These are phyloP conservation scores for Rhodocollybia butyracea DNA, from an alignment of 768 basidiomycete genomes.

Conservation along the genomic window DNA sequence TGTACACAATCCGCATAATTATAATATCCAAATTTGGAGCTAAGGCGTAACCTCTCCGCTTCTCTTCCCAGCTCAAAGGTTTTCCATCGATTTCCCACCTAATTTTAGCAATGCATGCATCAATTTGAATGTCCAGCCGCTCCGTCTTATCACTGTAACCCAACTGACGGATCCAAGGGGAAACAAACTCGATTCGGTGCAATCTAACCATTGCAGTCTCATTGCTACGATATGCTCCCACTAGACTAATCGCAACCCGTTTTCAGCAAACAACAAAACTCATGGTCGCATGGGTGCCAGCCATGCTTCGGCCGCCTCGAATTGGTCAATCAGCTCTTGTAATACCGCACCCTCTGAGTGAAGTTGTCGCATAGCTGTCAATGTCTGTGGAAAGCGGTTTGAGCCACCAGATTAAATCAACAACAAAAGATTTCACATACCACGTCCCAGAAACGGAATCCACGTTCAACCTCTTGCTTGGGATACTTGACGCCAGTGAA, in stretches of 20 bases:
- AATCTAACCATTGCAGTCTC: neutral
- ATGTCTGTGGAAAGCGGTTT: conserved; percentile 75
- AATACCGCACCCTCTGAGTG: conserved; percentile 79
- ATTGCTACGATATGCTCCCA: too few species aligned
- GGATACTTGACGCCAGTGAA: conserved; percentile 91
- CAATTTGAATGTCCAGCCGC: neutral
- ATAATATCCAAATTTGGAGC: neutral
- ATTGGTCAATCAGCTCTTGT: conserved; percentile 89
- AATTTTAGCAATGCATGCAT: conserved; percentile 9
- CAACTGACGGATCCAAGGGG: neutral
- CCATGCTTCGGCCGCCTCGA: conserved; percentile 95
- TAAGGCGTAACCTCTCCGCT: neutral
- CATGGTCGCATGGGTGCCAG: conserved; percentile 87
- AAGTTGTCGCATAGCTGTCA: conserved; percentile 87
- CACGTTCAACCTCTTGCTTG: conserved; percentile 86
- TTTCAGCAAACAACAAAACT: conserved; percentile 18
- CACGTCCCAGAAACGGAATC: conserved; percentile 98
- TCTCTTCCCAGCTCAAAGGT: conserved; percentile 7
- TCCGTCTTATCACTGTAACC: neutral
- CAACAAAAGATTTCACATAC: conserved; percentile 63
- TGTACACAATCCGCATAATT: conserved; percentile 1
- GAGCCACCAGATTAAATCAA: conserved; percentile 48
- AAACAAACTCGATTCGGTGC: neutral
- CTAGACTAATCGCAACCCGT: neutral
- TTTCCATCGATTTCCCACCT: conserved; percentile 13